Percentiles rank a stretch among this genome's conserved stretches.
These are phyloP conservation scores for Aspergillus amoenus DNA, from an alignment of 2,329 filamentous ascomycete genomes.

Conservation along the genomic window DNA sequence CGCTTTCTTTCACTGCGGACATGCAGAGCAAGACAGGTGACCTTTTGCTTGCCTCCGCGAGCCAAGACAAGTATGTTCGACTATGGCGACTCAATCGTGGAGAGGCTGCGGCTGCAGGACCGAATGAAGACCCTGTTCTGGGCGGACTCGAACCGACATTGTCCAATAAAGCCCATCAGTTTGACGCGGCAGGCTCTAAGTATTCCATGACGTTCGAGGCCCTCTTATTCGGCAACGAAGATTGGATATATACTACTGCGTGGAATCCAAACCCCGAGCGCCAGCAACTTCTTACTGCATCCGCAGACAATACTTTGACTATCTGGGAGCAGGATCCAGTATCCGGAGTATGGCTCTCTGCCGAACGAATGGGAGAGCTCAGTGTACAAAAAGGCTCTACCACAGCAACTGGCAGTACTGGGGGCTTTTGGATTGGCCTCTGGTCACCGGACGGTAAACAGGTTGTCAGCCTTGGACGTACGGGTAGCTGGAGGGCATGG, in stretches of 20 bases:
- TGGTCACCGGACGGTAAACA: conserved; percentile 78
- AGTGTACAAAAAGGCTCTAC: conserved; percentile 94
- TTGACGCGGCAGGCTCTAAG: conserved; percentile 61
- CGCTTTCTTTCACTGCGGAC: conserved; percentile 74
- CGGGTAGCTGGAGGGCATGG: conserved; percentile 93
- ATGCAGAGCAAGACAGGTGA: conserved; percentile 58
- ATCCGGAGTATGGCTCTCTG: conserved; percentile 90
- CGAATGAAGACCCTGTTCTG: conserved; percentile 37
- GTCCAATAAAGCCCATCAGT: conserved; percentile 83
- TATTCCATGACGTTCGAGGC: conserved; percentile 92
- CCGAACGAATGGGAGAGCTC: conserved; percentile 84
- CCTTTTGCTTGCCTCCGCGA: conserved; percentile 83
- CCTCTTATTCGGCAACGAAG: conserved; percentile 88
- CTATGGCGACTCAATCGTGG: conserved; percentile 84
- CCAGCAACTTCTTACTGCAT: conserved; percentile 79
- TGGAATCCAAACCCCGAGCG: conserved; percentile 63
- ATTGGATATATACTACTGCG: conserved; percentile 90
- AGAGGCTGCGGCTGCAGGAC: conserved; percentile 50
- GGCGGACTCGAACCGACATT: conserved; percentile 63
- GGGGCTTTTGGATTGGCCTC: conserved; percentile 93
- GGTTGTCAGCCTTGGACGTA: conserved; percentile 81
- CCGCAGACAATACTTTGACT: conserved; percentile 90
- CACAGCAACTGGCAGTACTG: conserved; percentile 91
- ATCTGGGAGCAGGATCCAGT: conserved; percentile 84
- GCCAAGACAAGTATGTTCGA: conserved; percentile 95